Evolutionary conservation across 495 filamentous ascomycete species (phyloP), one percentile per base, ranked within the genome.

Genomic region (Penicillium bialowiezense): DNA sequence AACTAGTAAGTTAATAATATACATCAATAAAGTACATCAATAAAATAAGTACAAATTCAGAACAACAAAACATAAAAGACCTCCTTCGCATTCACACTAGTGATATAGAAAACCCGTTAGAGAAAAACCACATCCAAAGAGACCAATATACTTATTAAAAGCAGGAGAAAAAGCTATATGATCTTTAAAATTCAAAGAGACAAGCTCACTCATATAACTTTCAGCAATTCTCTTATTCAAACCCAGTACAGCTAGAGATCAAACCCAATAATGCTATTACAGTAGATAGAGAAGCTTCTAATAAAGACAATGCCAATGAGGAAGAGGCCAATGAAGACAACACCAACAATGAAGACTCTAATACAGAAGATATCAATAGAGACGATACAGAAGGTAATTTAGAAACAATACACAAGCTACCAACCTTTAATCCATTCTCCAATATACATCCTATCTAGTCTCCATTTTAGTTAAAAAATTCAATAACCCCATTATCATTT

Each of bases 401-500:
- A 15, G 32, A 33, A 14, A 44, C 39, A 47, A 15, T 54, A 29
- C 24, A 54, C 12, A 2, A 39, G 39, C 51, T 54, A 7, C 44
- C 33, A 44, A 29, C 39, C 42, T 43, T 54, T 2, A 54, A 44
- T 28, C 44, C 44, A 23, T 48, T 43, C 7, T 48, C 39, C 3
- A 53, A 46, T 36, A 12, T 43, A 17, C 18, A 54, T 23, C 6
- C 38, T 35, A 23, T 13, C 15, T 54, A 34, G 26, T 48, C 33
- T 32, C 33, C n/a, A 21, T 54, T 48, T 28, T 44, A 15, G 35
- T 48, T 54, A 20, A 23, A 54, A 32, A 54, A 48, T 7, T 17
- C 40, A 44, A 54, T 33, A 18, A 32, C 17, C 3, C 44, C 39
- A 23, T 33, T 48, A 1, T 33, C 3, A n/a, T 54, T 15, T 3